Percentiles rank a stretch among this genome's conserved stretches.
phyloP scores from a whole-genome alignment of 805 yeast species.

The Kuraishia floccosa region DNA sequence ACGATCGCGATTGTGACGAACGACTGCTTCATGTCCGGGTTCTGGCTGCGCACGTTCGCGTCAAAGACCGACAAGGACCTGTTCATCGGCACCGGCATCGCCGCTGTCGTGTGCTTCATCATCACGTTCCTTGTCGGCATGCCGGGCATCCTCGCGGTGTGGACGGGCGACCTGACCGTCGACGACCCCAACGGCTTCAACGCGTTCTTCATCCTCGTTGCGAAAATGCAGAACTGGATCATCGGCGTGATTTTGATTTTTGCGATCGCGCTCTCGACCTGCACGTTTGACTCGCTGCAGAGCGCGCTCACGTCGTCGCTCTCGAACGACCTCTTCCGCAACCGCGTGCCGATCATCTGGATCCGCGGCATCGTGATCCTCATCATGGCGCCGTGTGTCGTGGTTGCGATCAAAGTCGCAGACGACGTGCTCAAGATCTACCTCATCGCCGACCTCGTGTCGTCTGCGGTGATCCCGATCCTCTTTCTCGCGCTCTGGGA shows the following conservation, averaged over 20 bases:
- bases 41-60: constrained; percentile 93
- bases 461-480: constrained; percentile 80
- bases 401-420: constrained; percentile 74
- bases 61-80: constrained; percentile 69
- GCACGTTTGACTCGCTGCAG: constrained; percentile 83
- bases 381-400: constrained; percentile 79
- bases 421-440: constrained; percentile 78
- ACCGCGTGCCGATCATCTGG: constrained; percentile 55
- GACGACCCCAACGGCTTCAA: constrained; percentile 46
- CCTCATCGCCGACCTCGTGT: constrained; percentile 81
- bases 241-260: constrained; percentile 75
- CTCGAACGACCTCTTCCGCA: constrained; percentile 84
- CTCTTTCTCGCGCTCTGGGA: constrained; percentile 69
- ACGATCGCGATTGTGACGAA: constrained; percentile 83
- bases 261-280: constrained; percentile 63
- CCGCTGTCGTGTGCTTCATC: constrained; percentile 52
- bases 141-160: constrained; percentile 81
- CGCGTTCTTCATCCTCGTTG: constrained; percentile 63
- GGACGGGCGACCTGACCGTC: constrained; percentile 63
- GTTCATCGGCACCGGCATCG: constrained; percentile 63
- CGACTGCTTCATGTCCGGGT: constrained; percentile 83
- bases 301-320: constrained; percentile 82
- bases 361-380: constrained; percentile 61
- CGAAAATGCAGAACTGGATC: constrained; percentile 76
- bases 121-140: constrained; percentile 67